A percentile compares a stretch with the other conserved stretches of the same genome.
These are phyloP conservation scores for Monosporascus sp. DNA, from an alignment of 2,329 filamentous ascomycete species.

Conservation along the genomic window DNA sequence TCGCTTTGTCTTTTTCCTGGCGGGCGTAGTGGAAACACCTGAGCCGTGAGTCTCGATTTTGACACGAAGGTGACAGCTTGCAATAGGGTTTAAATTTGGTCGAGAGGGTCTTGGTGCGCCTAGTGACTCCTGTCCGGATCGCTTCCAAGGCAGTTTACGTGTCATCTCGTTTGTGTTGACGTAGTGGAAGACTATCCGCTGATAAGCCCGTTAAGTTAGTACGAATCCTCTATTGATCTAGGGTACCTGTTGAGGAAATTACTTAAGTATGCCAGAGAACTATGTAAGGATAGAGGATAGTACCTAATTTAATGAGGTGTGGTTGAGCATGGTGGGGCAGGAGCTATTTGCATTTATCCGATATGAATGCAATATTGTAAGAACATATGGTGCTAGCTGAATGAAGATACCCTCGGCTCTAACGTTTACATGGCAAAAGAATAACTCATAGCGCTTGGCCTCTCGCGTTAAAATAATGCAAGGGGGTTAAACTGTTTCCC, in stretches of 20 bases:
- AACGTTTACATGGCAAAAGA: too few species aligned
- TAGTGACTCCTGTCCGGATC: conserved; percentile 12
- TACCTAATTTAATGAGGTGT: not conserved
- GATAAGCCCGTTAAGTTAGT: not conserved
- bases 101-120: conserved; percentile 4
- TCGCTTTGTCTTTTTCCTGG: conserved; percentile 3
- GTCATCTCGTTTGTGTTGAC: conserved; percentile 32
- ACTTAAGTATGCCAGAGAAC: not conserved
- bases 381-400: too few species aligned
- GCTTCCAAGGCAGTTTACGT: conserved; percentile 48
- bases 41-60: conserved; percentile 6
- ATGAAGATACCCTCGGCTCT: too few species aligned
- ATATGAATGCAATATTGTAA: not conserved
- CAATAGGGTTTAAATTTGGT: conserved; percentile 8
- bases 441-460: too few species aligned
- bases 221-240: not conserved
- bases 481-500: too few species aligned
- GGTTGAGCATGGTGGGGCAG: not conserved
- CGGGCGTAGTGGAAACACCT: conserved; percentile 4
- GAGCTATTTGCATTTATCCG: not conserved
- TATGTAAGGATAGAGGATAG: not conserved
- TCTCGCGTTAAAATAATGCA: too few species aligned
- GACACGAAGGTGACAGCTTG: not conserved
- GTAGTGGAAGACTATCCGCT: not conserved
- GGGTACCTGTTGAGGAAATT: not conserved